Base-by-base conservation (phyloP, 371 early-diverging fungal species). In the Syncephalastrum racemosum region DNA sequence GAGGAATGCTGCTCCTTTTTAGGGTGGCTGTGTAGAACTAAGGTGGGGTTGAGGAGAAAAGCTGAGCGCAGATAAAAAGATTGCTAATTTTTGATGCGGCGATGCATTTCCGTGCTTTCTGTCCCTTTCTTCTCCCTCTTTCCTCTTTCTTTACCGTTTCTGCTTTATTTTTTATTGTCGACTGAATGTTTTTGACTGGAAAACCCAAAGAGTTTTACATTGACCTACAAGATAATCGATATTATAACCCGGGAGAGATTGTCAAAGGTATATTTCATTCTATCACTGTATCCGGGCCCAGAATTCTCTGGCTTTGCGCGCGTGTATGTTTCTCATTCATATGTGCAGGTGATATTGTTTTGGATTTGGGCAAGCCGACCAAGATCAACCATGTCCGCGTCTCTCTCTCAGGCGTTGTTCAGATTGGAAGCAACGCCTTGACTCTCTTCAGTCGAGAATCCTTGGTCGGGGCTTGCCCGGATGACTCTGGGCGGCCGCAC, bases 151-250 rank as follows among this genome's bases (percentile, higher is more conserved):
- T 22, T 23, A 47, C 36, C 44, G 24, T 49, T 47, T 15, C n/a
- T 44, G 13, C 4, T 47, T 0, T 44, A 31, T 18, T 31, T 54
- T 46, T 47, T 20, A n/a, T 4, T 7, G 18, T 18, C 39, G 19
- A 19, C 40, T 27, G 27, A 43, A 54, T 66, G 61, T 46, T 60
- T 23, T 58, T 56, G 27, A 44, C 36, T 14, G 20, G 36, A 50
- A 62, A 57, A 7, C 68, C 67, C 48, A 68, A 67, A 16, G 77
- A 77, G 46, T 77, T 77, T 25, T 77, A 76, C 53, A 74, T 79
- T 63, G 66, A 69, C 7, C 60, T 79, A 2, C 49, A 62, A 39
- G 61, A 70, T 41, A 62, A 71, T 19, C 58, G 68, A 43, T 74
- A 66, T 27, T 79, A 68, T 48, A 69, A 62, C 44, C 73, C 76